A percentile compares a stretch with the other conserved stretches of the same genome.
Conservation (phyloP, 73 alveolate species). For the Effrenium voratum region DNA sequence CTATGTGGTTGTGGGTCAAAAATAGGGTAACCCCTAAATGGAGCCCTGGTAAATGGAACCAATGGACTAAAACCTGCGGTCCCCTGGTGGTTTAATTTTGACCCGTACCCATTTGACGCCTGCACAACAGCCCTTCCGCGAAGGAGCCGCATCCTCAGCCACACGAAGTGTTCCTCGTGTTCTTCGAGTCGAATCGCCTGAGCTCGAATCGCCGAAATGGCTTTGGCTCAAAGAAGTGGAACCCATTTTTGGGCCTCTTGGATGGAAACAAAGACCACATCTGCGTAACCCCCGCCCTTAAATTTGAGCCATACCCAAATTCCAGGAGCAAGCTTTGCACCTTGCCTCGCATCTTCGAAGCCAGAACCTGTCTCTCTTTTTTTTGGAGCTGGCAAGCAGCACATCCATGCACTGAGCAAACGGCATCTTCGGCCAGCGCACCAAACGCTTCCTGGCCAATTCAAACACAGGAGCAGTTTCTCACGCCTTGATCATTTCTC, state of each 20-base stretch:
- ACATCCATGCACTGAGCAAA: not conserved
- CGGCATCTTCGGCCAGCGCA: constrained; percentile 61
- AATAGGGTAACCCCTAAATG: too few species aligned
- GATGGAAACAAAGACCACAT: too few species aligned
- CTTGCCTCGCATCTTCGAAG: constrained; percentile 27
- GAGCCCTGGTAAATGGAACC: too few species aligned
- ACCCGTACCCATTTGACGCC: too few species aligned
- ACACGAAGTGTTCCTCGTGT: constrained; percentile 64
- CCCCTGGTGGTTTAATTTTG: too few species aligned
- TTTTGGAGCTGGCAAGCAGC: not conserved
- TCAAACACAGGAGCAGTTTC: not conserved
- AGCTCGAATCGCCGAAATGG: not conserved
- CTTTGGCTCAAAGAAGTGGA: too few species aligned
- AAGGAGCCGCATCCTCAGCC: constrained; percentile 48
- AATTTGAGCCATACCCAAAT: not conserved
- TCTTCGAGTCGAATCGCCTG: constrained; percentile 30
- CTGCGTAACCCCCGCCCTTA: not conserved
- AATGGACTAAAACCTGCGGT: too few species aligned
- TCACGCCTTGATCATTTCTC: not conserved
- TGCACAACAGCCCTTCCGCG: constrained; percentile 74
- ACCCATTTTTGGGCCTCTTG: too few species aligned
- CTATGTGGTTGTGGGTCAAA: too few species aligned
- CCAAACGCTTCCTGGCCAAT: constrained; percentile 60
- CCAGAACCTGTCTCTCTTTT: not conserved
- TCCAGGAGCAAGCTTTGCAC: too few species aligned